Percentiles rank a stretch among this genome's conserved stretches.
These are phyloP conservation scores for Digitaria exilis DNA, from an alignment of 202 grass and related monocot species.

Conservation along the genomic window DNA sequence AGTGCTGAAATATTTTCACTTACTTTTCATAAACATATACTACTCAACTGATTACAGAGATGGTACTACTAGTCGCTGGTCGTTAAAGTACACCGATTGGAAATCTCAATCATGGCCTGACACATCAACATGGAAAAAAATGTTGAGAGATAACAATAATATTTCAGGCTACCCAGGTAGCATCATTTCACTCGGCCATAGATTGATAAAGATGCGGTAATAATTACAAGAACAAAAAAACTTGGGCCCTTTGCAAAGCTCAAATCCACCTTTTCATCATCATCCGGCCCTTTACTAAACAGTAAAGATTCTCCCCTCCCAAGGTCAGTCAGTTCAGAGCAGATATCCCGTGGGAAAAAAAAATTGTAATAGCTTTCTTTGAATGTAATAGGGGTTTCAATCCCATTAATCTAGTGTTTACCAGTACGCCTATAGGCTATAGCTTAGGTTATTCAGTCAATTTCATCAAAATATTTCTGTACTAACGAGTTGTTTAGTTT, in stretches of 20 bases:
- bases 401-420: neutral
- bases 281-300: constrained; percentile 51
- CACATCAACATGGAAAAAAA: constrained; percentile 31
- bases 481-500: no score
- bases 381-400: neutral
- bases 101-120: constrained; percentile 55
- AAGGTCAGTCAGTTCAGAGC: constrained; percentile 26
- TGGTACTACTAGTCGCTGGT: neutral
- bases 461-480: neutral
- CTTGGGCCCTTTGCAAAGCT: constrained; percentile 67
- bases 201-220: constrained; percentile 64
- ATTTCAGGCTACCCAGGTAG: constrained; percentile 44
- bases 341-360: neutral
- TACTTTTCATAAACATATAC: neutral
- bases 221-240: constrained; percentile 63
- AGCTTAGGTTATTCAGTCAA: neutral
- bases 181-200: constrained; percentile 54
- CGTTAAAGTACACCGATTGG: constrained; percentile 38
- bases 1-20: neutral
- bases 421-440: neutral
- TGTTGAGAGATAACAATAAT: constrained; percentile 26
- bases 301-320: constrained; percentile 60
- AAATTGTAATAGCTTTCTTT: neutral
- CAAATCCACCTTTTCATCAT: constrained; percentile 59
- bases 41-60: neutral